phyloP scores from a whole-genome alignment of 78 protist species.

The Dictyostelium firmibasis region DNA sequence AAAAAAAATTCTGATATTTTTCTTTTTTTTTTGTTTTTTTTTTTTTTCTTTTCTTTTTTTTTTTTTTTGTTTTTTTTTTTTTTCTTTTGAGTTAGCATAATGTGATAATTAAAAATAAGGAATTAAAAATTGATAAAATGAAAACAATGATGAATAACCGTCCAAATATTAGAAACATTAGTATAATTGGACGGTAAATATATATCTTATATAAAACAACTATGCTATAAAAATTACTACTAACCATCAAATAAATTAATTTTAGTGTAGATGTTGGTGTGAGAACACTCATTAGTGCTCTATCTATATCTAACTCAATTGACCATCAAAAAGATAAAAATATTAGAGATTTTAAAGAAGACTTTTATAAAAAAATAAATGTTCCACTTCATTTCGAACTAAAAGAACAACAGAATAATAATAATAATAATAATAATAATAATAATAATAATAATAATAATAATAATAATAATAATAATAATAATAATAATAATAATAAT shows the following conservation, averaged over 20 bases:
- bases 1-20: neutral
- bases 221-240: neutral
- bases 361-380: too few species aligned
- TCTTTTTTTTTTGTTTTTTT: neutral
- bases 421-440: too few species aligned
- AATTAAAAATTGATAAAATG: neutral
- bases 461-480: too few species aligned
- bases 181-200: neutral
- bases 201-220: neutral
- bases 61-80: too few species aligned
- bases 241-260: neutral
- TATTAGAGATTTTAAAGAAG: neutral
- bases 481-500: too few species aligned
- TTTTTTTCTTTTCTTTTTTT: too few species aligned
- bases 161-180: neutral
- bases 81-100: too few species aligned
- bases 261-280: neutral
- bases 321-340: too few species aligned
- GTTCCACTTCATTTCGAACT: neutral
- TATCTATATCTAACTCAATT: neutral
- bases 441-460: too few species aligned
- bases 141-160: neutral
- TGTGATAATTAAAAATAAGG: too few species aligned
- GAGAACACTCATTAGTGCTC: neutral
- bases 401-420: too few species aligned